Base-by-base conservation (phyloP, 495 filamentous ascomycete species). In the Daldinia loculata region DNA sequence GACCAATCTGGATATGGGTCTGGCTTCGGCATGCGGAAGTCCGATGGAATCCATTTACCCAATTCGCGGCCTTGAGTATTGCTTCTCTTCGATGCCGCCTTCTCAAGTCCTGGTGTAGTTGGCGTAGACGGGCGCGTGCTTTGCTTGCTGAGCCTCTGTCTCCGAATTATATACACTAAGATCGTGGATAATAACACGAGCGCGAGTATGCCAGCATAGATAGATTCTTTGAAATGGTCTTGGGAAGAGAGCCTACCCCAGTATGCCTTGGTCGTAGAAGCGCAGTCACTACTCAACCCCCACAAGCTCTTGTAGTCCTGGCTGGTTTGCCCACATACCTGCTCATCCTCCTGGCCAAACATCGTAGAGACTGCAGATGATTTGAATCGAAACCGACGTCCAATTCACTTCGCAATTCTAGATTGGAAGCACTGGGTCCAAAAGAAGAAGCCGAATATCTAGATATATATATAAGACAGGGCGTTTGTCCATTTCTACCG, bases 1-100 rank as follows among this genome's bases (percentile, higher is more conserved):
- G 91, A 85, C 93, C 93, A 96, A 76, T 88, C 77, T 5, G 86
- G 86, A 66, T 91, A 93, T 7, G 93, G 87, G 0, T 83, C 36
- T 43, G 93, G 89, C 11, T 83, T 80, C 2, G 93, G 92, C 26
- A 89, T 80, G 66, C 86, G 84, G 82, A 93, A 96, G 52, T 86
- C 78, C 4, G 87, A 87, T 0, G 91, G 90, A 9, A 76, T 80
- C 92, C 93, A 97, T 81, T 89, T 89, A 86, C 72, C 78, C 53
- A 61, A 67, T 72, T 72, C 60, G 29, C 79, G 67, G 39, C 67
- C 39, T 50, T 74, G 64, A 12, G 52, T 39, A 39, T 45, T 66
- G 6, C 48, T 38, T 11, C 52, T 30, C 29, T 24, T 56, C 22
- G 61, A 67, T 6, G 70, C 30, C 4, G 58, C 71, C 53, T 72